phyloP scores from a whole-genome alignment of 148 eudicot genomes.

The Vaccinium myrtillus region DNA sequence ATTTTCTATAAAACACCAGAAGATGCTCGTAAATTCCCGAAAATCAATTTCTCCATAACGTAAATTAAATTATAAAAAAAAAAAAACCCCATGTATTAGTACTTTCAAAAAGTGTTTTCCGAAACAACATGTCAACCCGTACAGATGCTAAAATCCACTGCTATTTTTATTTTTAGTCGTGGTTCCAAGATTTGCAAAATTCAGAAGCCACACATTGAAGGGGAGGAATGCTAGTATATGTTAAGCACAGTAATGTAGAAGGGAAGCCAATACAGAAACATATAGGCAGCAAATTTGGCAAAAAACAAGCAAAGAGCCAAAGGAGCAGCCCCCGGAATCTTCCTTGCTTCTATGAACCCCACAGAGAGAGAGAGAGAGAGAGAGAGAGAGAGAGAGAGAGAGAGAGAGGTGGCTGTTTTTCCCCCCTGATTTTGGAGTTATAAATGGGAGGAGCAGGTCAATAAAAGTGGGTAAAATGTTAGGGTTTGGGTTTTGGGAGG shows the following conservation, averaged over 20 bases:
- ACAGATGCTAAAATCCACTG: not conserved
- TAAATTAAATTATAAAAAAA: not conserved
- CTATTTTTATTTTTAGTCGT: not conserved
- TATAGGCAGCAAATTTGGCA: conserved; percentile 87
- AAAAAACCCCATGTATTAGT: not conserved
- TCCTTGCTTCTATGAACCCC: conserved; percentile 82
- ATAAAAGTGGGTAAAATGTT: no score
- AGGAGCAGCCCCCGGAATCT: conserved; percentile 85
- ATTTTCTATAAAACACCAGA: not conserved
- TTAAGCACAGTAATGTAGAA: conserved; percentile 60
- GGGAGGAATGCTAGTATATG: not conserved
- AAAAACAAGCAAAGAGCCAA: conserved; percentile 90
- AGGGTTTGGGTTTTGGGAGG: no score
- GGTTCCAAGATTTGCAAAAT: not conserved
- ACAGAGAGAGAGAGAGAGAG: conserved; percentile 1
- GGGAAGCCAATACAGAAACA: conserved; percentile 92
- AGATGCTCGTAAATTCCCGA: not conserved
- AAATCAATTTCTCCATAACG: not conserved
- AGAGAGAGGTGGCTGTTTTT: no score
- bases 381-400: no score
- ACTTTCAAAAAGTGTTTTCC: not conserved
- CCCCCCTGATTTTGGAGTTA: no score
- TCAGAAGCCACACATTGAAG: not conserved
- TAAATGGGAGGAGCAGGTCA: no score
- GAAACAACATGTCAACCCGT: not conserved